Conservation (phyloP, 805 yeast genomes). For the Sporopachydermia quercuum region DNA sequence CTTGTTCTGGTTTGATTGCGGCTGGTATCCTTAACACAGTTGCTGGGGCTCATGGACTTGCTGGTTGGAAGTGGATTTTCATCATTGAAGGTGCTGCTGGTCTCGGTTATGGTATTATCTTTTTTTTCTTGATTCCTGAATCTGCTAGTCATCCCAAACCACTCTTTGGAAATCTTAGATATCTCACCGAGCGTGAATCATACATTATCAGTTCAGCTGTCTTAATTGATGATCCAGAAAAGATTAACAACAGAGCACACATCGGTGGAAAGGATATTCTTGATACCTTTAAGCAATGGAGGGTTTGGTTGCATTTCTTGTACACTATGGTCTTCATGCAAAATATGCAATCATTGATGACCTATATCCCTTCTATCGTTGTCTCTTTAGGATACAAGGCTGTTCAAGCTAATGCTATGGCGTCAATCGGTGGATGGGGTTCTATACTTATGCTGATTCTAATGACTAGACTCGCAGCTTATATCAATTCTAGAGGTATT, state of each 20-base stretch:
- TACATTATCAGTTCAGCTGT: slow-evolving; percentile 6
- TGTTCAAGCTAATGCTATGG: slow-evolving; percentile 1
- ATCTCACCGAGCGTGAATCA: slow-evolving; percentile 6
- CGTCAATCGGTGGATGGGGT: not conserved
- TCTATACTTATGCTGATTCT: not conserved
- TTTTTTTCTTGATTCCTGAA: slow-evolving; percentile 31
- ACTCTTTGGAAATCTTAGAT: not conserved
- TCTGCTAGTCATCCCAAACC: not conserved
- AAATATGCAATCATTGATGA: slow-evolving; percentile 7
- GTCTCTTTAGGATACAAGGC: not conserved
- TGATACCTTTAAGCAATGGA: slow-evolving; percentile 5
- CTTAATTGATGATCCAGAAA: slow-evolving; percentile 11
- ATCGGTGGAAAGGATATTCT: slow-evolving; percentile 4
- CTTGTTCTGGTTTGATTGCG: slow-evolving; percentile 35
- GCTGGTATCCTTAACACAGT: slow-evolving; percentile 26
- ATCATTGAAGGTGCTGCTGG: slow-evolving; percentile 31
- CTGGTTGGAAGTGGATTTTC: slow-evolving; percentile 37
- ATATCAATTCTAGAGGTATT: not conserved
- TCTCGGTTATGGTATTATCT: slow-evolving; percentile 16
- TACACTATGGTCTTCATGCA: slow-evolving; percentile 5
- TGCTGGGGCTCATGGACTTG: slow-evolving; percentile 22
- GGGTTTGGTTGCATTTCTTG: slow-evolving; percentile 6
- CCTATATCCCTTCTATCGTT: not conserved
- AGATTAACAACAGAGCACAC: slow-evolving; percentile 4
- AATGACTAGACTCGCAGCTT: not conserved